phyloP scores from a whole-genome alignment of 305 asterid species.

The Fraxinus latifolia region DNA sequence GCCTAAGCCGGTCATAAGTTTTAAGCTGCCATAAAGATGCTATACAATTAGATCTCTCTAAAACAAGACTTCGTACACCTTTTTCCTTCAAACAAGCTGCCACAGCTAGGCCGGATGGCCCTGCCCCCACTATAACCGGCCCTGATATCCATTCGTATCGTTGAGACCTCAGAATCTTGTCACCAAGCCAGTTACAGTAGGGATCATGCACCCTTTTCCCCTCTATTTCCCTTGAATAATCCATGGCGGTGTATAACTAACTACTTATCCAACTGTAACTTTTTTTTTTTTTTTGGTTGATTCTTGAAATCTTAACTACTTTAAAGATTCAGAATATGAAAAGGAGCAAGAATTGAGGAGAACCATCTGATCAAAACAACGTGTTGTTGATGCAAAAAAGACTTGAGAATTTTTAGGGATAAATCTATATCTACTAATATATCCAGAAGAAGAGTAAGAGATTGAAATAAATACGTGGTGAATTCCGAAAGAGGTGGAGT shows the following conservation, averaged over 20 bases:
- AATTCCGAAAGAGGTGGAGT: slow-evolving; percentile 5
- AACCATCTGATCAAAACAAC: slow-evolving; percentile 3
- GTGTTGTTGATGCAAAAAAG: neutral
- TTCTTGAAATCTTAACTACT: neutral
- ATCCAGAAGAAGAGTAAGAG: neutral
- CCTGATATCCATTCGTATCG: slow-evolving; percentile 20
- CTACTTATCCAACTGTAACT: neutral
- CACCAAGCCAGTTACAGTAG: neutral
- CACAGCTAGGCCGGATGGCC: slow-evolving; percentile 17
- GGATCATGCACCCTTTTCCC: slow-evolving; percentile 19
- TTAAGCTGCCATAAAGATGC: slow-evolving; percentile 17
- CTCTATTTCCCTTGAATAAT: slow-evolving; percentile 17
- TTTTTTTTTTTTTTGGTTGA: neutral
- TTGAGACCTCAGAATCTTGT: neutral
- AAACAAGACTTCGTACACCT: slow-evolving; percentile 15
- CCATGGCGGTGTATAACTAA: neutral
- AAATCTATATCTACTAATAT: neutral
- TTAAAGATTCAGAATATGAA: neutral
- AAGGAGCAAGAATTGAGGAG: slow-evolving; percentile 3
- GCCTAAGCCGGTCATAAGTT: slow-evolving; percentile 15
- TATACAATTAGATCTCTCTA: slow-evolving; percentile 19
- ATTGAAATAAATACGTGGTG: neutral
- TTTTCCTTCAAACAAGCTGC: slow-evolving; percentile 23
- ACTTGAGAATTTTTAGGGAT: neutral
- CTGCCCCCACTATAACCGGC: slow-evolving; percentile 30